A percentile compares a stretch with the other conserved stretches of the same genome.
phyloP scores from a whole-genome alignment of 306 rosid genomes.

The Senna tora region DNA sequence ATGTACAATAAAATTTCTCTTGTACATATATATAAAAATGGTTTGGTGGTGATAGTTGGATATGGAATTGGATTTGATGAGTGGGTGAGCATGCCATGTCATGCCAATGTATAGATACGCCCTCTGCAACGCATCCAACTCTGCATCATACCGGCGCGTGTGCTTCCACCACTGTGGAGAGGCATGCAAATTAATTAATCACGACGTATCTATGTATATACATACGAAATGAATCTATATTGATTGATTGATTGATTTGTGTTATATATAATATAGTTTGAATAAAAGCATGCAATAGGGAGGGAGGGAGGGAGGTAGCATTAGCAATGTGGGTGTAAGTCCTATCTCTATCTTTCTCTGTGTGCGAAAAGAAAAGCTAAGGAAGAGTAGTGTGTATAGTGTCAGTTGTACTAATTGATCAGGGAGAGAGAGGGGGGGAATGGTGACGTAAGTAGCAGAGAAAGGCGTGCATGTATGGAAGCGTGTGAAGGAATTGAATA shows the following conservation, averaged over 20 bases:
- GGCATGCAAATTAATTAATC: conserved; percentile 61
- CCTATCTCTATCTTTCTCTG: conserved; percentile 24
- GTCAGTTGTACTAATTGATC: background rate
- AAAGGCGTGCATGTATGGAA: conserved; percentile 61
- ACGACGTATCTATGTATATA: conserved; percentile 14
- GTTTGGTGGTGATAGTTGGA: conserved; percentile 1
- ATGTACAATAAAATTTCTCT: background rate
- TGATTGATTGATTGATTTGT: too few species aligned
- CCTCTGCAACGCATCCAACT: conserved; percentile 6
- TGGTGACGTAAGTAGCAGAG: conserved; percentile 56
- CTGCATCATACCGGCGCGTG: background rate
- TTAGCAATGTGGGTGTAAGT: conserved; percentile 40
- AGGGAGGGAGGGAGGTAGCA: too few species aligned
- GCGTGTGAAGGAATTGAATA: conserved; percentile 63
- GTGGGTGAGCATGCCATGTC: conserved; percentile 84
- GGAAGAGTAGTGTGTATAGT: conserved; percentile 31
- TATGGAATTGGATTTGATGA: conserved; percentile 16
- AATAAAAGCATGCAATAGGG: conserved; percentile 29
- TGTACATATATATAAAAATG: background rate
- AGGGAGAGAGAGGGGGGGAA: background rate
- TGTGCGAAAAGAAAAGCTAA: conserved; percentile 9
- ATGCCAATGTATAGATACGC: conserved; percentile 67
- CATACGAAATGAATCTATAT: too few species aligned
- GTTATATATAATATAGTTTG: background rate
- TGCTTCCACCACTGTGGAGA: fast-evolving